A percentile compares a stretch with the other conserved stretches of the same genome.
phyloP scores from a whole-genome alignment of 257 asterid genomes.

The Nicotiana paniculata region DNA sequence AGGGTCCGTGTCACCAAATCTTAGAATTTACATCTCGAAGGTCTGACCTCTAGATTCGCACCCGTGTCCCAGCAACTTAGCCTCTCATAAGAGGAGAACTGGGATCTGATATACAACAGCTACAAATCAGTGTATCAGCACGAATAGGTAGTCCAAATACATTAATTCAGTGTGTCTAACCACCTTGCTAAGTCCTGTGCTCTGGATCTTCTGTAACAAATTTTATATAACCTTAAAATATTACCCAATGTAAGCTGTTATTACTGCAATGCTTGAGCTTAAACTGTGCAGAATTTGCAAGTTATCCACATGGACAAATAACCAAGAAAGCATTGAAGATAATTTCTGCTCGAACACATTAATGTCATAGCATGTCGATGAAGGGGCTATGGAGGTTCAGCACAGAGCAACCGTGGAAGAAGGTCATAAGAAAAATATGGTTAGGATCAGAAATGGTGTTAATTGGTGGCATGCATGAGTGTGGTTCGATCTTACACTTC shows the following conservation, averaged over 20 bases:
- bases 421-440: too few relatives aligned
- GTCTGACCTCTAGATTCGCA: too few relatives aligned
- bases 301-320: background rate
- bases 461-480: background rate
- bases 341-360: background rate
- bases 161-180: background rate
- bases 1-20: too few relatives aligned
- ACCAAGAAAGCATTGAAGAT: background rate
- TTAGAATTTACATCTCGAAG: too few relatives aligned
- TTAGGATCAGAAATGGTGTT: background rate
- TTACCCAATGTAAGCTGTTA: background rate
- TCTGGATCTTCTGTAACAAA: background rate
- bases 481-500: background rate
- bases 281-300: background rate
- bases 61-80: too few relatives aligned
- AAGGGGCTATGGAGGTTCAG: background rate
- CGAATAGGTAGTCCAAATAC: background rate
- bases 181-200: background rate
- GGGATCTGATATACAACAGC: background rate
- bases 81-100: background rate
- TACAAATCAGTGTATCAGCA: background rate
- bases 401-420: too few relatives aligned
- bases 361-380: background rate
- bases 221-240: background rate
- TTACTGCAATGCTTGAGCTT: background rate